Percentiles rank a stretch among this genome's conserved stretches.
Conservation (phyloP, 2,329 filamentous ascomycete species). For the Diaporthe ampelina region DNA sequence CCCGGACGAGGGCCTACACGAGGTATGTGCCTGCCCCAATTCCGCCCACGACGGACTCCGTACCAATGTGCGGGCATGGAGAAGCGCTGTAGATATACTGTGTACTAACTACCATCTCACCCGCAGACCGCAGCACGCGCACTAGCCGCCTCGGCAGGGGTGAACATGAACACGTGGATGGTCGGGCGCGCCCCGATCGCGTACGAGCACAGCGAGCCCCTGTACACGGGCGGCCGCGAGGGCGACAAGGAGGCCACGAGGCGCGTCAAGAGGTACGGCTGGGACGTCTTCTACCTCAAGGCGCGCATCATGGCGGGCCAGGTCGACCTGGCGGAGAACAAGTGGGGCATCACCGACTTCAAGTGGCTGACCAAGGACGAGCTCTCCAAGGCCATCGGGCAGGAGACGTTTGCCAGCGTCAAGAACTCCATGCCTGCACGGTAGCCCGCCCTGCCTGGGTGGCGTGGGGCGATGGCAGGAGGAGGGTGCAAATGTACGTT, state of each 20-base stretch:
- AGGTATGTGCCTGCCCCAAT: constrained; percentile 74
- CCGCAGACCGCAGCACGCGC: constrained; percentile 84
- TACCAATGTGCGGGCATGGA: no score
- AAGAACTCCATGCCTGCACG: constrained; percentile 78
- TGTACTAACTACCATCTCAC: not conserved
- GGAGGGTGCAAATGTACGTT: constrained; percentile 9
- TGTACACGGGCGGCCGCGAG: constrained; percentile 57
- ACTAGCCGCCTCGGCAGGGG: constrained; percentile 81
- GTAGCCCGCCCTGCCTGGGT: constrained; percentile 10
- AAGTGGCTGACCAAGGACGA: constrained; percentile 95
- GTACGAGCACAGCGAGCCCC: constrained; percentile 74
- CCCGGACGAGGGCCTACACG: constrained; percentile 82
- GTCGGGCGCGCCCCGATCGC: constrained; percentile 92
- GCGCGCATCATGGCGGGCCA: constrained; percentile 97
- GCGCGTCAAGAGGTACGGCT: constrained; percentile 58
- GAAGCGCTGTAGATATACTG: not conserved
- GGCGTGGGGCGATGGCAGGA: constrained; percentile 69
- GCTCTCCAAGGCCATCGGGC: constrained; percentile 75
- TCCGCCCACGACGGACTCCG: no score
- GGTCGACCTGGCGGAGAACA: constrained; percentile 81
- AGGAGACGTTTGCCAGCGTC: constrained; percentile 80
- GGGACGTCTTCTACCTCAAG: constrained; percentile 97
- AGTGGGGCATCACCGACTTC: constrained; percentile 83
- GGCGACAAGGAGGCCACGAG: constrained; percentile 52
- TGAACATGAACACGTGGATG: constrained; percentile 99